These are phyloP conservation scores for Cyclanthera cordifolia DNA, from an alignment of 306 rosid species.

Conservation along the genomic window DNA sequence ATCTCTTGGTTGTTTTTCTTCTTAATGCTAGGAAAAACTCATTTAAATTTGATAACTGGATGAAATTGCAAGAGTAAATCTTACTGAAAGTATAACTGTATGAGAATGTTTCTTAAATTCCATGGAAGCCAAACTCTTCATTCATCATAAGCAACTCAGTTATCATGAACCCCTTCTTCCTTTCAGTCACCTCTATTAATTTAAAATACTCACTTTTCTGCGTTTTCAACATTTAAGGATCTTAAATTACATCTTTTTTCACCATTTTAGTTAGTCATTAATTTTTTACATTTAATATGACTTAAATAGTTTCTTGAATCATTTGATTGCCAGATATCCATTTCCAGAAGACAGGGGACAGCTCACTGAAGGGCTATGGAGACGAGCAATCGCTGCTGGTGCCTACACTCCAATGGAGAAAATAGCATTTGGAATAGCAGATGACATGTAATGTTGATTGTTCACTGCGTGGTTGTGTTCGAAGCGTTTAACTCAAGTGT, in stretches of 20 bases:
- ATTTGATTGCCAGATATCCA: slow-evolving; percentile 37
- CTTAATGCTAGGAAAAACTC: not conserved
- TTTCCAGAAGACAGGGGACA: slow-evolving; percentile 40
- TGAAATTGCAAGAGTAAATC: not conserved
- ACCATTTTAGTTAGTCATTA: not conserved
- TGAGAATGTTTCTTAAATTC: not conserved
- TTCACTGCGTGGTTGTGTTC: slow-evolving; percentile 18
- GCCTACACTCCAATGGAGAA: slow-evolving; percentile 65
- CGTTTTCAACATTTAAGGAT: no score
- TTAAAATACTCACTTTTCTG: not conserved
- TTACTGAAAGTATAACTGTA: not conserved
- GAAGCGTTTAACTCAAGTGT: slow-evolving; percentile 9
- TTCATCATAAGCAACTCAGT: not conserved
- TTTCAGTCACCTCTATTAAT: not conserved
- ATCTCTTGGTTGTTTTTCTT: not conserved
- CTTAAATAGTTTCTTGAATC: slow-evolving; percentile 1
- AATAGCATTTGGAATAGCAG: slow-evolving; percentile 91
- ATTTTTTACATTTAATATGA: slow-evolving; percentile 11
- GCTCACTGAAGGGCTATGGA: slow-evolving; percentile 81
- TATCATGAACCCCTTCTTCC: not conserved
- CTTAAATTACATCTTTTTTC: not conserved
- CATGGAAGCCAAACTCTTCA: not conserved
- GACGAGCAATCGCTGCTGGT: slow-evolving; percentile 69
- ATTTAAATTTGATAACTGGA: not conserved
- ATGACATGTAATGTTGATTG: slow-evolving; percentile 57